Base-by-base conservation (phyloP, 1,284 basidiomycete species). In the Meripilus lineatus region DNA sequence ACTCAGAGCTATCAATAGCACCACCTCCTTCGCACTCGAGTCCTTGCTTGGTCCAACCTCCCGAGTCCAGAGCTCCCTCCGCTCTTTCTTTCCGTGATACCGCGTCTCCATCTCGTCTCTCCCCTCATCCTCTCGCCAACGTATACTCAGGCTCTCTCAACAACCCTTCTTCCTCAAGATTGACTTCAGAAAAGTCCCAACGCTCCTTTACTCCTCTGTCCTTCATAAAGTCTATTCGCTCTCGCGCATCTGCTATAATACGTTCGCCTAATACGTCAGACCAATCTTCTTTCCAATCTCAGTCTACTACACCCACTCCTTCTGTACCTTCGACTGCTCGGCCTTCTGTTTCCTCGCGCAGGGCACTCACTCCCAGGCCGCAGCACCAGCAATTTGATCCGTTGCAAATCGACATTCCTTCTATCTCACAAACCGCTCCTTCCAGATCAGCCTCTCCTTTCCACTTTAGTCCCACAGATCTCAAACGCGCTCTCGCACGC, bases 331-430 rank as follows among this genome's bases (percentile, higher is more conserved):
- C 47, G 40, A 49, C 37, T 44, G 50, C 50, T 22, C 49, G 49
- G 42, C 54, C 49, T 15, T 54, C 50, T 33, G 34, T 54, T 15
- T 54, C 53, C 24, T 55, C 56, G 38, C 44, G 41, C 34, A 55
- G 56, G 24, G 45, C 50, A 21, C 38, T 42, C n/a, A n/a, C n/a
- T n/a, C n/a, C n/a, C n/a, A n/a, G n/a, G n/a, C n/a, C n/a, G n/a
- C n/a, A n/a, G n/a, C n/a, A n/a, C n/a, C n/a, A n/a, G n/a, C n/a
- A n/a, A n/a, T n/a, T 42, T 45, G 42, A 20, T 18, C 38, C 15
- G n/a, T 20, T 39, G 26, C 15, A 13, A 15, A 15, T 8, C 4
- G 35, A 24, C 23, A 43, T 3, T 42, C 47, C 11, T 45, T 39
- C 37, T 13, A 45, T 11, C 38, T 49, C 30, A 40, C 7, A 40